Percentiles rank a stretch among this genome's conserved stretches.
phyloP scores from a whole-genome alignment of 495 filamentous ascomycete species.

The Penicillium diatomitis region DNA sequence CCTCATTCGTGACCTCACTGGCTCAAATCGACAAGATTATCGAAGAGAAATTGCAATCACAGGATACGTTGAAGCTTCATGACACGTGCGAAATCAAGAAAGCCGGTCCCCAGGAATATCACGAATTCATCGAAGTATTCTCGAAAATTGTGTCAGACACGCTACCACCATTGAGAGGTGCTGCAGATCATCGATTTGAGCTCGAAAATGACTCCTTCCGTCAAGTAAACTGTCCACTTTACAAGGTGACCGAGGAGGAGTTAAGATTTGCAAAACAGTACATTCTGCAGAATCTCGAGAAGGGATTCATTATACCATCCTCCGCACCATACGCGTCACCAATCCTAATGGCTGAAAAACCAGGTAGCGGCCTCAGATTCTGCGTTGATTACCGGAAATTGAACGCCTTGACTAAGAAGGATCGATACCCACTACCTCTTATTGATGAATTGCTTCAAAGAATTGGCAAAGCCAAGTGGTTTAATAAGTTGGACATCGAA shows the following conservation, averaged over 20 bases:
- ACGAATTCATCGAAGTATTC: neutral
- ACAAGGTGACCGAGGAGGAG: neutral
- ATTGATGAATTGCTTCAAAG: slow-evolving; percentile 34
- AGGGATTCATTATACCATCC: slow-evolving; percentile 32
- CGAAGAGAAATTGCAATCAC: too few relatives aligned
- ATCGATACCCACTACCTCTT: slow-evolving; percentile 35
- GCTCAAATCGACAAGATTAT: neutral
- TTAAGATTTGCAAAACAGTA: neutral
- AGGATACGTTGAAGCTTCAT: too few relatives aligned
- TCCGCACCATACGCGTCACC: slow-evolving; percentile 11
- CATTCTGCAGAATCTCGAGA: neutral
- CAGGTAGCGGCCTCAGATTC: slow-evolving; percentile 22
- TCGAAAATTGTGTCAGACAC: too few relatives aligned
- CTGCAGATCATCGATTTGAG: too few relatives aligned
- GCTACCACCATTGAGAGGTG: too few relatives aligned
- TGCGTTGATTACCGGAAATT: slow-evolving; percentile 38
- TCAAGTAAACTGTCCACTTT: slow-evolving; percentile 1
- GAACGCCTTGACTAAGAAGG: slow-evolving; percentile 33
- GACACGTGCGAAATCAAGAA: too few relatives aligned
- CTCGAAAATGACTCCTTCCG: neutral
- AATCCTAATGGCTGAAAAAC: slow-evolving; percentile 30
- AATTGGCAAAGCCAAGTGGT: slow-evolving; percentile 21
- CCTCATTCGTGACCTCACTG: too few relatives aligned
- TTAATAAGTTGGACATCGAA: slow-evolving; percentile 39
- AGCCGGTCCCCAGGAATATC: too few relatives aligned